Conservation (phyloP, 805 yeast species). For the Yarrowia divulgata region DNA sequence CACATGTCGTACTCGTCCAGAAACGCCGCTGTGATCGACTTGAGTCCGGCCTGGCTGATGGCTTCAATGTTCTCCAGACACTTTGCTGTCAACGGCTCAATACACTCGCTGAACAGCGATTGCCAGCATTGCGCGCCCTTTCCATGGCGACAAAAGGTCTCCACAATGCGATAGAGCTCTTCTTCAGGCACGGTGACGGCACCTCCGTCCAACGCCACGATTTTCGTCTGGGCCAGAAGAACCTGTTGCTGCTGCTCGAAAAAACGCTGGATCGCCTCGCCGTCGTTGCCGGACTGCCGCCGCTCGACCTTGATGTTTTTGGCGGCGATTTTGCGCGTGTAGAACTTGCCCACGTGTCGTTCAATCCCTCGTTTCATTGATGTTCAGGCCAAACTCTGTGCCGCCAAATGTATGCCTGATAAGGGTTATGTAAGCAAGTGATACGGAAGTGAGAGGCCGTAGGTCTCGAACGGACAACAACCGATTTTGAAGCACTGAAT, state of each 20-base stretch:
- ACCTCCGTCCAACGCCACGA: background rate
- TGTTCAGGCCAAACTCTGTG: background rate
- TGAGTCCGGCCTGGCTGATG: slow-evolving; percentile 1
- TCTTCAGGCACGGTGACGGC: background rate
- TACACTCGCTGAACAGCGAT: background rate
- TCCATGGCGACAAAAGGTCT: slow-evolving; percentile 29
- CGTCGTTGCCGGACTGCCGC: background rate
- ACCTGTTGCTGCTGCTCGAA: slow-evolving; percentile 22
- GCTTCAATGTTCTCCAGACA: slow-evolving; percentile 16
- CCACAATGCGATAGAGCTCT: slow-evolving; percentile 30
- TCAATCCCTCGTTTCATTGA: slow-evolving; percentile 36
- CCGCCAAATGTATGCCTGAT: background rate
- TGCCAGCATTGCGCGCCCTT: slow-evolving; percentile 30
- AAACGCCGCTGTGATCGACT: slow-evolving; percentile 15
- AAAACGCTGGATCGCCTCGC: slow-evolving; percentile 14
- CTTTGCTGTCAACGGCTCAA: slow-evolving; percentile 11
- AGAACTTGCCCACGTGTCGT: slow-evolving; percentile 36
- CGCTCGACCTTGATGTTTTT: slow-evolving; percentile 39
- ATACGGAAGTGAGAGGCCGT: no score
- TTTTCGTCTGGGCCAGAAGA: background rate
- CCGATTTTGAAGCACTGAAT: no score
- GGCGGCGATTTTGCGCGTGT: slow-evolving; percentile 34
- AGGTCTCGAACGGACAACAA: no score
- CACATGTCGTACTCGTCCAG: slow-evolving; percentile 33
- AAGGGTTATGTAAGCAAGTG: background rate